These are phyloP conservation scores for Asterophora lycoperdoides DNA, from an alignment of 768 basidiomycete species.

Conservation along the genomic window DNA sequence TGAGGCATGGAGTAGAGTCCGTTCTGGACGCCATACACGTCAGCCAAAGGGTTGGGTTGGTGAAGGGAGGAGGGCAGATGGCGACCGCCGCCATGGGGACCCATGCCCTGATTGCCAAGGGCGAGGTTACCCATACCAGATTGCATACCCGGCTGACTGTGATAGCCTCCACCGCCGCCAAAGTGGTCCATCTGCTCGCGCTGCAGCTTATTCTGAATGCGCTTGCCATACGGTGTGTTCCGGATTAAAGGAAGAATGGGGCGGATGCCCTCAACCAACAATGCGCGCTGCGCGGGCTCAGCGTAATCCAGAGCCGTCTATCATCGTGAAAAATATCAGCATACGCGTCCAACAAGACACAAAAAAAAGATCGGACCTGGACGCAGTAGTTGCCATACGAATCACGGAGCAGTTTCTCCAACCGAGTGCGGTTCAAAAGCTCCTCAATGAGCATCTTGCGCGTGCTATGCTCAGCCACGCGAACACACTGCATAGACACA, in stretches of 20 bases:
- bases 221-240: slow-evolving; percentile 99
- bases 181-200: slow-evolving; percentile 83
- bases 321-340: slow-evolving; percentile 10
- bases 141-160: slow-evolving; percentile 57
- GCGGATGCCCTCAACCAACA: slow-evolving; percentile 95
- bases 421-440: slow-evolving; percentile 85
- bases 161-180: slow-evolving; percentile 55
- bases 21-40: slow-evolving; percentile 62
- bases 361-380: slow-evolving; percentile 49
- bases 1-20: slow-evolving; percentile 58
- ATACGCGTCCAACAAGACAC: background rate
- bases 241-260: slow-evolving; percentile 98
- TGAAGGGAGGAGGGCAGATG: slow-evolving; percentile 55
- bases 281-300: slow-evolving; percentile 85
- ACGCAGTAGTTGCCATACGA: slow-evolving; percentile 97
- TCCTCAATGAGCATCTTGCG: slow-evolving; percentile 95
- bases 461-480: slow-evolving; percentile 93
- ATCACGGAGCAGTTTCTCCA: slow-evolving; percentile 94
- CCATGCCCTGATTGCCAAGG: slow-evolving; percentile 54
- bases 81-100: slow-evolving; percentile 39
- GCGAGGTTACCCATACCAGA: slow-evolving; percentile 57
- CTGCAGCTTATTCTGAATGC: slow-evolving; percentile 97
- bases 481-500: slow-evolving; percentile 54
- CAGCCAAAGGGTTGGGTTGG: slow-evolving; percentile 51
- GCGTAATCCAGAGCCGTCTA: slow-evolving; percentile 98